Evolutionary conservation across 2,329 filamentous ascomycete genomes (phyloP), one percentile per base, ranked within the genome.

Genomic region (Chaetomium sp.): DNA sequence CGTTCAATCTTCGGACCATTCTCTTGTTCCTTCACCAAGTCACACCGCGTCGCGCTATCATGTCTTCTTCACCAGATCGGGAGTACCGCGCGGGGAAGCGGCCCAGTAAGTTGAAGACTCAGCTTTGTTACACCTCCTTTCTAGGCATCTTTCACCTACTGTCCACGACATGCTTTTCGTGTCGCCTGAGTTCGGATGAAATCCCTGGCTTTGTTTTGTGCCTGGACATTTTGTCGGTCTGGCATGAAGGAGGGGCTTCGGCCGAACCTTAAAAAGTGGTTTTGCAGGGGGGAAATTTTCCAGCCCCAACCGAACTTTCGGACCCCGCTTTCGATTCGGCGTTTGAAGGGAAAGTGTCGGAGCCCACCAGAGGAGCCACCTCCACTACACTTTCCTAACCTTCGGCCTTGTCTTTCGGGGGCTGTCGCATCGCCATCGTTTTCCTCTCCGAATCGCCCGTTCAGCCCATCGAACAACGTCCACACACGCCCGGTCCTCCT

Each of bases 41-140:
- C 10, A 14, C 49, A 12, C 34, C 9, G 6, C 33, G 35, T 45
- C 10, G 42, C 36, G 52, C 32, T 14, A 68, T 67, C 19, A 27
- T 68, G 66, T 66, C 66, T 4, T 65, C 66, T 11, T 66, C 66
- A 11, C 63, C 66, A 27, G 19, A 27, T 27, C 19, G 19, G 10
- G 64, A 68, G 45, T 58, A 62, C 52, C 64, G 66, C 32, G 64
- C 65, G 32, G 66, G 66, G 34, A 68, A 68, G 56, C 64, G 66
- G 55, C 65, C 63, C 36, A 58, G 66, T 67, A 66, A 67, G 65
- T 68, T 5, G 36, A 41, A 37, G 40, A 52, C 27, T 32, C 47
- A 38, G 34, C 19, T 19, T 27, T 27, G 19, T 27, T 27, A 27
- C 37, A 45, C 14, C n/a, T 10, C 44, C 1, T 37, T 19, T 48